Conservation (phyloP, 495 filamentous ascomycete species). For the Neurospora terricola region DNA sequence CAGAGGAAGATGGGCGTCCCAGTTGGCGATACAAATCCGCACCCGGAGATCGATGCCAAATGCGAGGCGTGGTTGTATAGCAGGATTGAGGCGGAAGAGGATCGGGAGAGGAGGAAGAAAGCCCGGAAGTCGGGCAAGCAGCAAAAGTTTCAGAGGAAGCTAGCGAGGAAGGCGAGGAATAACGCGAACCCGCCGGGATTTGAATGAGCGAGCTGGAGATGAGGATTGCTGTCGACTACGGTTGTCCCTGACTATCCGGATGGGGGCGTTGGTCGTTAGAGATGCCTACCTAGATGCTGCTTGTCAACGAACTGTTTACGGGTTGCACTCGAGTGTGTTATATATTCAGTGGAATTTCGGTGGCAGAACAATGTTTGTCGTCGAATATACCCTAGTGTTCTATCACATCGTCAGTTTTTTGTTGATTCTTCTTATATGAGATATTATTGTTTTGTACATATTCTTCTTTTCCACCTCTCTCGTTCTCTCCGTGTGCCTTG, state of each 20-base stretch:
- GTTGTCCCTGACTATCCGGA: neutral
- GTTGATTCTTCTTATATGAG: neutral
- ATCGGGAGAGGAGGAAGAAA: neutral
- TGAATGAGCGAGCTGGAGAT: neutral
- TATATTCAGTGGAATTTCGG: neutral
- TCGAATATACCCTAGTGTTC: neutral
- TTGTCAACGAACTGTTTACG: neutral
- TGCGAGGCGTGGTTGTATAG: neutral
- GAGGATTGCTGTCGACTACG: neutral
- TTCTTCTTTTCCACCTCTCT: neutral
- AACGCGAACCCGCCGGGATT: neutral
- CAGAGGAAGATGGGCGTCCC: neutral
- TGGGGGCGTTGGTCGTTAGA: neutral
- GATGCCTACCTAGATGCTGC: neutral
- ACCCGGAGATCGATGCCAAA: neutral
- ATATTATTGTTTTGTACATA: neutral
- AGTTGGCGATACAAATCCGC: neutral
- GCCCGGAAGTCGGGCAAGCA: neutral
- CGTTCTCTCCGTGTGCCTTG: neutral
- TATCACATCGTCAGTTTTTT: neutral
- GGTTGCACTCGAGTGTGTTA: neutral
- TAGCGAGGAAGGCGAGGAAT: neutral
- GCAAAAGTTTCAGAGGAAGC: neutral
- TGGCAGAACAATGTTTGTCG: neutral
- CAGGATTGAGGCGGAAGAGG: neutral